Base-by-base conservation (phyloP, 1,284 basidiomycete genomes). In the Trametes hirsuta region DNA sequence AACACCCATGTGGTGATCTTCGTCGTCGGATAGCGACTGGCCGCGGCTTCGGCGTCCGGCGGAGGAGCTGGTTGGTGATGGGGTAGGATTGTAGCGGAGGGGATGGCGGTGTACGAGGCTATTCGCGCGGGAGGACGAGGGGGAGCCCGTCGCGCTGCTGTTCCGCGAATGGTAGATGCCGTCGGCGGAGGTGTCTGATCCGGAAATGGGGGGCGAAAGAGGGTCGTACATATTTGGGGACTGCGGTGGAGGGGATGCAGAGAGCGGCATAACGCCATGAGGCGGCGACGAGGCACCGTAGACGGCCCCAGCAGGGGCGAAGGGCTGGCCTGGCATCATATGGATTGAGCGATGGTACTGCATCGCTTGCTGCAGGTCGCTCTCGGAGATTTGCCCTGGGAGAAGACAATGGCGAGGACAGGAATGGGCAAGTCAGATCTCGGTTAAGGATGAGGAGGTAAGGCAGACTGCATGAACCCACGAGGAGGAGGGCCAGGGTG, bases 111-210 rank as follows among this genome's bases (percentile, higher is more conserved):
- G 89, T 58, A 91, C 89, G 61, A 91, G 82, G 72, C 84, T 86
- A 72, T 85, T 84, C 48, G 81, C 85, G 72, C 90, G 81, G 59
- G 88, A 90, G 42, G 88, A 88, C 39, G 87, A 84, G 52, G 89
- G 87, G 61, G 88, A 90, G 68, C 87, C 87, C 58, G 86, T 84
- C 71, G 85, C 85, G 73, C 86, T 89, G 73, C 85, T 88, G 79
- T 90, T 90, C 72, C 82, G 76, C 62, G 88, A 90, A 73, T 87
- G 82, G 81, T 91, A 90, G 66, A 87, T 75, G 69, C 87, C 87
- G 82, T 91, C 88, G 68, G 80, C 87, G 71, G 89, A 91, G 71
- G 88, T 89, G 77, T 92, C 90, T 77, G 90, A 91, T 78, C 90
- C 90, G 77, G 89, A 91, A 72, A 91, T 80, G 76, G 87, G 88